phyloP scores from a whole-genome alignment of 2,329 filamentous ascomycete genomes.

The Alternaria triticimaculans region DNA sequence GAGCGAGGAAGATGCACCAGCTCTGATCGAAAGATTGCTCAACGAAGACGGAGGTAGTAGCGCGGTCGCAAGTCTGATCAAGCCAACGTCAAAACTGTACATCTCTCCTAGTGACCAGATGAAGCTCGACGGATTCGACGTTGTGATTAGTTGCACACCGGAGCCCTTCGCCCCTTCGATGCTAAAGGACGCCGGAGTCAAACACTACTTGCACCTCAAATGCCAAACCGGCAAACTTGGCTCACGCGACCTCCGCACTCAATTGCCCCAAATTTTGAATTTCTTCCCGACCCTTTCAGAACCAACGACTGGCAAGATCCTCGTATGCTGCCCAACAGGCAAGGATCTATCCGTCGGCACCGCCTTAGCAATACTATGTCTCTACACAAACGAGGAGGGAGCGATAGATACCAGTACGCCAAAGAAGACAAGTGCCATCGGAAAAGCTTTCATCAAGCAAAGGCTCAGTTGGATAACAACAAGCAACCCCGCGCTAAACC shows the following conservation, averaged over 20 bases:
- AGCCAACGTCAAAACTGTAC: slow-evolving; percentile 50
- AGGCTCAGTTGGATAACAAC: slow-evolving; percentile 84
- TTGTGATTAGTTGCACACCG: slow-evolving; percentile 54
- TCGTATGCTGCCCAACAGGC: slow-evolving; percentile 75
- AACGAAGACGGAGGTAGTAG: slow-evolving; percentile 15
- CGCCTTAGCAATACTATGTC: slow-evolving; percentile 77
- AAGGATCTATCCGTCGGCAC: slow-evolving; percentile 82
- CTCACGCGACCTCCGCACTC: slow-evolving; percentile 78
- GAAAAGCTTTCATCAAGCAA: slow-evolving; percentile 78
- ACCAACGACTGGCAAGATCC: slow-evolving; percentile 9
- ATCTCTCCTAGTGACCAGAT: slow-evolving; percentile 49
- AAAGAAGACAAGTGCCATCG: slow-evolving; percentile 51
- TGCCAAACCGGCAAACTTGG: slow-evolving; percentile 78
- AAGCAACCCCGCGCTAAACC: slow-evolving; percentile 79
- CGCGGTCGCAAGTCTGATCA: slow-evolving; percentile 48
- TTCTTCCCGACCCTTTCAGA: slow-evolving; percentile 52
- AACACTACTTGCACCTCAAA: slow-evolving; percentile 63
- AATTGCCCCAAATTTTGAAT: slow-evolving; percentile 67
- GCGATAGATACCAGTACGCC: slow-evolving; percentile 10
- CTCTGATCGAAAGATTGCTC: slow-evolving; percentile 57
- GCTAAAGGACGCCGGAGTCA: slow-evolving; percentile 33
- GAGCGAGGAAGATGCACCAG: slow-evolving; percentile 68
- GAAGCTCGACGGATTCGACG: slow-evolving; percentile 47
- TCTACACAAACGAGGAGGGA: slow-evolving; percentile 72
- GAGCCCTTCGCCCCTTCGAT: slow-evolving; percentile 41